These are phyloP conservation scores for Dactylellina parvicollis DNA, from an alignment of 2,329 filamentous ascomycete genomes.

Conservation along the genomic window DNA sequence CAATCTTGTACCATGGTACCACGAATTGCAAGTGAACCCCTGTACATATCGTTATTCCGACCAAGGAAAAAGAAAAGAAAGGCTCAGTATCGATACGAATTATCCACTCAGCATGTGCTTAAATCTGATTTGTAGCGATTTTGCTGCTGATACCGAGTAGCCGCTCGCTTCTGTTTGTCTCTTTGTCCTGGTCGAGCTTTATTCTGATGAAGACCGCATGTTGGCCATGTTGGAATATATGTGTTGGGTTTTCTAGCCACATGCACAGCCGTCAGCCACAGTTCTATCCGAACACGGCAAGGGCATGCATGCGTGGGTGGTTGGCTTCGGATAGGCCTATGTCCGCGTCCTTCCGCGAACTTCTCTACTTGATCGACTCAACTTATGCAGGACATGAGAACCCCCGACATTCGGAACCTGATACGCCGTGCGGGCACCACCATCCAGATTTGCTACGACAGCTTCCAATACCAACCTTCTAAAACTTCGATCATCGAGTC, in stretches of 20 bases:
- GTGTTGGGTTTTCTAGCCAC: slow-evolving; percentile 17
- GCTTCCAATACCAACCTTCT: slow-evolving; percentile 2
- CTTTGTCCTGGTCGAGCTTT: slow-evolving; percentile 1
- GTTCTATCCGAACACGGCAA: neutral
- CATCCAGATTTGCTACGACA: neutral
- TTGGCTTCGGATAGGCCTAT: slow-evolving; percentile 5
- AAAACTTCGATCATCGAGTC: neutral
- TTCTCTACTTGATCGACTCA: neutral
- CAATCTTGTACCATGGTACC: neutral
- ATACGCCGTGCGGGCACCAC: slow-evolving; percentile 3
- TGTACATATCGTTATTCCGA: neutral
- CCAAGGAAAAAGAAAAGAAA: neutral
- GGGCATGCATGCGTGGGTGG: slow-evolving; percentile 28
- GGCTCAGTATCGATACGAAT: neutral
- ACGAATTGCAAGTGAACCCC: neutral
- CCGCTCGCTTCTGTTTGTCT: slow-evolving; percentile 18
- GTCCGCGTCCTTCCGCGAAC: slow-evolving; percentile 34
- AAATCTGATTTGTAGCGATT: neutral
- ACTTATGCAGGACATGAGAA: slow-evolving; percentile 1
- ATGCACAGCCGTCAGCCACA: neutral
- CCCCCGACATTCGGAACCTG: slow-evolving; percentile 27
- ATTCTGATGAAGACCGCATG: slow-evolving; percentile 12
- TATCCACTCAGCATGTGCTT: neutral
- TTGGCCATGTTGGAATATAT: slow-evolving; percentile 1
- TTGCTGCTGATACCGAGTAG: slow-evolving; percentile 38